phyloP scores from a whole-genome alignment of 2,329 filamentous ascomycete genomes.

The Ophiostoma australiae region DNA sequence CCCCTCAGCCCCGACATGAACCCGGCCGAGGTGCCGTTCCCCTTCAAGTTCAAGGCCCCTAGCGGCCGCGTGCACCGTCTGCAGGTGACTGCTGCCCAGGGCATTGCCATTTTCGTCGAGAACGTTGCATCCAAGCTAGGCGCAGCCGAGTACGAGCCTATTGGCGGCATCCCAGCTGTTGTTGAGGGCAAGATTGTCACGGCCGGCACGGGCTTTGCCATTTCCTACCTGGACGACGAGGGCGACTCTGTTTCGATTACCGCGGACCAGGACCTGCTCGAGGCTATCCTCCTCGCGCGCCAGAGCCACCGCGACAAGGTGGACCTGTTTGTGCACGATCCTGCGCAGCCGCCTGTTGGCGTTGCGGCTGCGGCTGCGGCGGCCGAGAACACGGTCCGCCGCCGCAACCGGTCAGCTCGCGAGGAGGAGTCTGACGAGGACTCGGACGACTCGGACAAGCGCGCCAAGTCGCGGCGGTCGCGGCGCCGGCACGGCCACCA shows the following conservation, averaged over 20 bases:
- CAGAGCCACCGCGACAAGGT: slow-evolving; percentile 82
- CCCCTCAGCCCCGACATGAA: slow-evolving; percentile 48
- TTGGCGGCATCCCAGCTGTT: slow-evolving; percentile 74
- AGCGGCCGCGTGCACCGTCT: slow-evolving; percentile 90
- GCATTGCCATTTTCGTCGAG: slow-evolving; percentile 71
- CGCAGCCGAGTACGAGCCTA: slow-evolving; percentile 62
- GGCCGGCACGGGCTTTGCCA: slow-evolving; percentile 74
- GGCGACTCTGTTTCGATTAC: slow-evolving; percentile 96
- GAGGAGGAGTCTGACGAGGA: slow-evolving; percentile 38
- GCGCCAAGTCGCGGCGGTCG: slow-evolving; percentile 32
- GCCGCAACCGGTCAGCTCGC: slow-evolving; percentile 38
- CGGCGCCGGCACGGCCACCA: slow-evolving; percentile 30
- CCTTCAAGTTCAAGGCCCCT: slow-evolving; percentile 99
- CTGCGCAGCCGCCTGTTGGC: slow-evolving; percentile 74
- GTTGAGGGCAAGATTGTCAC: slow-evolving; percentile 72
- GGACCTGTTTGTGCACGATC: slow-evolving; percentile 93
- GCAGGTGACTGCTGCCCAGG: slow-evolving; percentile 75
- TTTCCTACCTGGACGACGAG: slow-evolving; percentile 96
- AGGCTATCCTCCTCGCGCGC: slow-evolving; percentile 80
- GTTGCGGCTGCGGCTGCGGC: slow-evolving; percentile 47
- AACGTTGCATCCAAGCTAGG: slow-evolving; percentile 82
- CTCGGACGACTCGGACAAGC: slow-evolving; percentile 44
- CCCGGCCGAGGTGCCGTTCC: slow-evolving; percentile 72
- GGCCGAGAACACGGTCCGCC: slow-evolving; percentile 29
- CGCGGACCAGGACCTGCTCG: slow-evolving; percentile 84